phyloP scores from a whole-genome alignment of 306 rosid genomes.

The Pueraria montana region DNA sequence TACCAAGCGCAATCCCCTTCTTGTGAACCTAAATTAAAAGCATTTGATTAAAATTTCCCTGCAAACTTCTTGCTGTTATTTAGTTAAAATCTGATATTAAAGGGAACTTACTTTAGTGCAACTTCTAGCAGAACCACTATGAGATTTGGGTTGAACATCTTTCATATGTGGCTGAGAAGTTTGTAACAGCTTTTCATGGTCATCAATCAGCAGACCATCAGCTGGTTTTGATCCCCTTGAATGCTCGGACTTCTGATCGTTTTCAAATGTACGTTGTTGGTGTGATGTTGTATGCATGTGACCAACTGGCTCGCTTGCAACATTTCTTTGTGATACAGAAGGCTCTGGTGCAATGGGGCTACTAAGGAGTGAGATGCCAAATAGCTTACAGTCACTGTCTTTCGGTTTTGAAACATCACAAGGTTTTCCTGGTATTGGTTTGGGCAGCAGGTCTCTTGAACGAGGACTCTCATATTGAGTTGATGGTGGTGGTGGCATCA shows the following conservation, averaged over 20 bases:
- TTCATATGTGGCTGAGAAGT: constrained; percentile 53
- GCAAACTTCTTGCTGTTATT: constrained; percentile 1
- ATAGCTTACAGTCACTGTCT: constrained; percentile 83
- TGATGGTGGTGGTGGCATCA: constrained; percentile 77
- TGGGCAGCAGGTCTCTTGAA: constrained; percentile 60
- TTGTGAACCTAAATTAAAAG: constrained; percentile 84
- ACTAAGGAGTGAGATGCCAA: constrained; percentile 78
- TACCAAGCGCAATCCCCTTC: constrained; percentile 98
- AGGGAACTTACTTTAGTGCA: constrained; percentile 78
- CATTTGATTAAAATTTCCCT: constrained; percentile 19
- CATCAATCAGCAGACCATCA: constrained; percentile 55
- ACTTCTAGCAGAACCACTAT: constrained; percentile 76
- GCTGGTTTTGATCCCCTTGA: constrained; percentile 55
- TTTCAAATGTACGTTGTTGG: constrained; percentile 52
- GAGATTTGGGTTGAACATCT: constrained; percentile 70
- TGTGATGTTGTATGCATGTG: constrained; percentile 40
- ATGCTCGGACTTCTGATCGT: constrained; percentile 65
- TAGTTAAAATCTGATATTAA: neutral
- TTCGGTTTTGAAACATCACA: constrained; percentile 61
- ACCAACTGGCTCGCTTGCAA: constrained; percentile 52
- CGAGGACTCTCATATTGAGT: constrained; percentile 63
- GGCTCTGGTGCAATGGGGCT: constrained; percentile 56
- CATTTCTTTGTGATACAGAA: constrained; percentile 46
- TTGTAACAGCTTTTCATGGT: constrained; percentile 59
- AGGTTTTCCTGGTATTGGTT: constrained; percentile 49